A percentile compares a stretch with the other conserved stretches of the same genome.
phyloP scores from a whole-genome alignment of 768 basidiomycete genomes.

The Boletellus emodensis region DNA sequence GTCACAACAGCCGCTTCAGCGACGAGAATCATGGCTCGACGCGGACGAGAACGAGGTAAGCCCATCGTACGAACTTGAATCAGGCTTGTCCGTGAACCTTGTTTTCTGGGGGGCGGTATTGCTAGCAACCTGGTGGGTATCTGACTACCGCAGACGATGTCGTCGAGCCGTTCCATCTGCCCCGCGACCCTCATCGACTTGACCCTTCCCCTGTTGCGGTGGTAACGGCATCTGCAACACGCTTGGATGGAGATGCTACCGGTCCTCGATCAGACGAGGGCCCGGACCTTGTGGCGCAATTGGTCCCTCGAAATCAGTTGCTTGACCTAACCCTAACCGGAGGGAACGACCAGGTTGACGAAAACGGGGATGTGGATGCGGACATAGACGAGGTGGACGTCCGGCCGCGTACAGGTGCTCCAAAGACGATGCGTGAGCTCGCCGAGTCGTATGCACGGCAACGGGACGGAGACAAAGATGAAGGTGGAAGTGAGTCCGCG shows the following conservation, averaged over 20 bases:
- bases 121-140: slow-evolving; percentile 49
- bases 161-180: slow-evolving; percentile 68
- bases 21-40: slow-evolving; percentile 19
- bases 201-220: slow-evolving; percentile 5
- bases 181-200: slow-evolving; percentile 42
- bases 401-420: slow-evolving; percentile 22
- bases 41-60: slow-evolving; percentile 23
- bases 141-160: slow-evolving; percentile 67
- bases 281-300: neutral
- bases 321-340: slow-evolving; percentile 2
- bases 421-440: slow-evolving; percentile 65
- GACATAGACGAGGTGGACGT: slow-evolving; percentile 21
- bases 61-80: neutral
- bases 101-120: neutral
- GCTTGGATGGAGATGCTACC: neutral
- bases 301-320: slow-evolving; percentile 7
- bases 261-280: neutral
- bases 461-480: neutral
- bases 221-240: slow-evolving; percentile 5
- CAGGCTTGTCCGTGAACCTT: slow-evolving; percentile 16
- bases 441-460: slow-evolving; percentile 37
- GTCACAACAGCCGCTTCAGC: slow-evolving; percentile 7
- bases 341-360: neutral
- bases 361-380: slow-evolving; percentile 3
- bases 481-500: neutral